A percentile compares a stretch with the other conserved stretches of the same genome.
These are phyloP conservation scores for Gloeostereum incarnatum DNA, from an alignment of 768 basidiomycete genomes.

Conservation along the genomic window DNA sequence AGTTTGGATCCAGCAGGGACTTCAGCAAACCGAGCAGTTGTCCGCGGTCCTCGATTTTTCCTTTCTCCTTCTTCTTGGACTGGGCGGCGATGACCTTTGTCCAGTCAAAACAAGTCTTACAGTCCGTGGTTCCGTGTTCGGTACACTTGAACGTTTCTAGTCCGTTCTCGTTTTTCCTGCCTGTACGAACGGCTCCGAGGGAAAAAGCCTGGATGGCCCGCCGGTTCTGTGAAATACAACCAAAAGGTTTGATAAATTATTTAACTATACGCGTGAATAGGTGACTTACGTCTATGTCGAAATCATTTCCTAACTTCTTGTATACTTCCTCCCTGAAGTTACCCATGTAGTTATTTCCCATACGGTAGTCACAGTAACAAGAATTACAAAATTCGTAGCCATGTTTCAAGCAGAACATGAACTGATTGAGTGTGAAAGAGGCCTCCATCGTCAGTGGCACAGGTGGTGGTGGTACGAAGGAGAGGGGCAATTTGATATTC, in stretches of 20 bases:
- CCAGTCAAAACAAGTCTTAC: conserved; percentile 26
- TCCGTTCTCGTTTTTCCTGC: neutral
- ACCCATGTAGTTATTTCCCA: conserved; percentile 21
- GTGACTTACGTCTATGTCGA: too few species aligned
- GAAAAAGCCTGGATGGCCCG: too few species aligned
- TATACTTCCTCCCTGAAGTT: conserved; percentile 12
- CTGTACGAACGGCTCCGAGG: conserved; percentile 9
- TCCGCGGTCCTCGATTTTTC: too few species aligned
- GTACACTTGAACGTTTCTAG: conserved; percentile 16
- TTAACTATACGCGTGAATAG: neutral
- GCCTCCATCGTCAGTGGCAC: neutral
- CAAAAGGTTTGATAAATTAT: too few species aligned
- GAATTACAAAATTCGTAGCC: conserved; percentile 20
- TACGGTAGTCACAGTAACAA: conserved; percentile 22
- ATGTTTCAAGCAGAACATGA: conserved; percentile 23
- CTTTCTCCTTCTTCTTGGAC: conserved; percentile 17
- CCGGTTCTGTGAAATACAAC: too few species aligned
- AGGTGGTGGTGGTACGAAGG: neutral
- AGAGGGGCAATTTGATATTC: neutral
- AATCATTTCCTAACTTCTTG: conserved; percentile 10
- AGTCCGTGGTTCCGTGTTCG: conserved; percentile 19
- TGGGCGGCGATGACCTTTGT: conserved; percentile 8
- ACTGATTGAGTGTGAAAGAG: conserved; percentile 17
- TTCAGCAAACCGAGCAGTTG: too few species aligned
- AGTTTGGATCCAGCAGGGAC: too few species aligned